Evolutionary conservation across 495 filamentous ascomycete genomes (phyloP).

Genomic region (Filosporella fistucella): DNA sequence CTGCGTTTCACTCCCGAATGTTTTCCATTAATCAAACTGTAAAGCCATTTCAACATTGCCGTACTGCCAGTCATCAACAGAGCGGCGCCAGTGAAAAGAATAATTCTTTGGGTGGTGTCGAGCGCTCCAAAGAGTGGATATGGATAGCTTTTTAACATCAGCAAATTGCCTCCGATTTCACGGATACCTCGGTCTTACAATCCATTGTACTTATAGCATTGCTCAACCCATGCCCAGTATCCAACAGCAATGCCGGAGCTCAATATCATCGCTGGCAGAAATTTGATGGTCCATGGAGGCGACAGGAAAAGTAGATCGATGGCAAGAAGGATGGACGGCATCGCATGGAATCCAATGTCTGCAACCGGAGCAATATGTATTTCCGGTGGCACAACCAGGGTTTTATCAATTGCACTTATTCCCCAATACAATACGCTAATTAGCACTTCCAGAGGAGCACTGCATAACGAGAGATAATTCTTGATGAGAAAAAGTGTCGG

Average conservation of each 20-base stretch:
- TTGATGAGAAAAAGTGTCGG: conserved; percentile 64
- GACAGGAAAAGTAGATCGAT: conserved; percentile 71
- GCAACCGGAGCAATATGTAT: conserved; percentile 36
- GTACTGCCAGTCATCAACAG: conserved; percentile 69
- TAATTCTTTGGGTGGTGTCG: conserved; percentile 52
- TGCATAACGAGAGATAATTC: conserved; percentile 67
- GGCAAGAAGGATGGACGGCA: conserved; percentile 66
- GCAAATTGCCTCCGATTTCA: too few species aligned
- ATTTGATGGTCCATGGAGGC: conserved; percentile 73
- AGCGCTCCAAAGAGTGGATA: conserved; percentile 77
- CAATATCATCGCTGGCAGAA: conserved; percentile 54
- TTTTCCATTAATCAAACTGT: conserved; percentile 66
- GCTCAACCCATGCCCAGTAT: conserved; percentile 90
- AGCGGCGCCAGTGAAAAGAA: conserved; percentile 67
- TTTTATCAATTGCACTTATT: conserved; percentile 61
- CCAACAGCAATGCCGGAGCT: conserved; percentile 61
- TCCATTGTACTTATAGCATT: conserved; percentile 70
- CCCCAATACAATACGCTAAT: conserved; percentile 87
- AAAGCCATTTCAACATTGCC: conserved; percentile 57
- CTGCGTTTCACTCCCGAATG: conserved; percentile 28
- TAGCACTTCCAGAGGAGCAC: conserved; percentile 73
- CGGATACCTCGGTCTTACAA: conserved; percentile 44
- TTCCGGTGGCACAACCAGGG: conserved; percentile 42
- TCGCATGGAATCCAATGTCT: conserved; percentile 78
- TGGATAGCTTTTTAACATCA: conserved; percentile 78